These are phyloP conservation scores for Gliomastix tumulicola DNA, from an alignment of 2,329 filamentous ascomycete species.

Conservation along the genomic window DNA sequence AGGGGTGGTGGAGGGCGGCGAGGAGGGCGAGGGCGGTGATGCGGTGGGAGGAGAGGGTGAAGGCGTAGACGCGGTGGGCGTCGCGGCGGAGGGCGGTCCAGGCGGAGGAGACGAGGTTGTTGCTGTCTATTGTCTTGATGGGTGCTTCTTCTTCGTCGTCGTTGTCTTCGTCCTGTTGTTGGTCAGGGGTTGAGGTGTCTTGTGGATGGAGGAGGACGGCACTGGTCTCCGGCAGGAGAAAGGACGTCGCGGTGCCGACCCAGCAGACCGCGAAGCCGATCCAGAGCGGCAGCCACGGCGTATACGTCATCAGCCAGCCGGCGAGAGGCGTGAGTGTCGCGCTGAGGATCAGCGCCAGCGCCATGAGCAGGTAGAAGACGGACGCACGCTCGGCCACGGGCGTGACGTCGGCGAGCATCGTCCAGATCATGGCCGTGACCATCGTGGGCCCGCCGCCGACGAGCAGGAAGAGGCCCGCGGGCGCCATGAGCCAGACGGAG, in stretches of 20 bases:
- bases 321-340: slow-evolving; percentile 30
- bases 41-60: slow-evolving; percentile 28
- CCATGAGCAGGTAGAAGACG: slow-evolving; percentile 28
- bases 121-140: neutral
- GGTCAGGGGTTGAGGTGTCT: slow-evolving; percentile 18
- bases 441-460: slow-evolving; percentile 33
- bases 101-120: neutral
- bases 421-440: slow-evolving; percentile 35
- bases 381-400: slow-evolving; percentile 27
- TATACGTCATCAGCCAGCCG: slow-evolving; percentile 27
- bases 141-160: slow-evolving; percentile 2
- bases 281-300: slow-evolving; percentile 32
- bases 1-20: slow-evolving; percentile 13
- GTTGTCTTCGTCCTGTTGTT: slow-evolving; percentile 6
- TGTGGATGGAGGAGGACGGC: slow-evolving; percentile 18
- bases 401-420: slow-evolving; percentile 34
- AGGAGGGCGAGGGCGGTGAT: slow-evolving; percentile 29
- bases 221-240: slow-evolving; percentile 33
- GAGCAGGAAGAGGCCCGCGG: slow-evolving; percentile 23
- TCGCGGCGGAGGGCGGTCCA: slow-evolving; percentile 6
- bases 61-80: slow-evolving; percentile 26
- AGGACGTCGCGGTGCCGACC: slow-evolving; percentile 16
- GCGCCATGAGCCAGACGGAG: slow-evolving; percentile 30
- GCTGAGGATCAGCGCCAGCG: slow-evolving; percentile 24
- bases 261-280: slow-evolving; percentile 20